Conservation (phyloP, 1,139 yeast genomes). For the Geotrichum bryndzae region DNA sequence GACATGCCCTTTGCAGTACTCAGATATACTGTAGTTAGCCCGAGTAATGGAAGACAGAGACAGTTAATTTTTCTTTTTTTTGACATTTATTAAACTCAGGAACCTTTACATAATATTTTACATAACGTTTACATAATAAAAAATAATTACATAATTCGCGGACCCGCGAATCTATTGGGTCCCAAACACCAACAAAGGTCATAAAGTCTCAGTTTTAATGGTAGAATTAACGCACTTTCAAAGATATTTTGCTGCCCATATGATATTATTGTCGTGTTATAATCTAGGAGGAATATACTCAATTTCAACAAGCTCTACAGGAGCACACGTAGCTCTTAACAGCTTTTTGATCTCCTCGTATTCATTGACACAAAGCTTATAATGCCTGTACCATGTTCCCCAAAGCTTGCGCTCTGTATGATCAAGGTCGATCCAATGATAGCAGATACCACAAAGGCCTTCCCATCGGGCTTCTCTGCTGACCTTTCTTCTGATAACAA, state of each 20-base stretch:
- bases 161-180: too few species aligned
- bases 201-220: too few species aligned
- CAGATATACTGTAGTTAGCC: too few species aligned
- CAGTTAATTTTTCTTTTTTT: too few species aligned
- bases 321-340: slow-evolving; percentile 26
- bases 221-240: not conserved
- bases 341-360: slow-evolving; percentile 29
- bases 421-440: slow-evolving; percentile 30
- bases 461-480: slow-evolving; percentile 30
- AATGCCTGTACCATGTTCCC: slow-evolving; percentile 33
- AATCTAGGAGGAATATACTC: slow-evolving; percentile 16
- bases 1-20: too few species aligned
- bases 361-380: slow-evolving; percentile 29
- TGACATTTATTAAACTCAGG: too few species aligned
- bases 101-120: too few species aligned
- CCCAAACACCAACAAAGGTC: too few species aligned
- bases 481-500: slow-evolving; percentile 26
- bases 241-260: not conserved
- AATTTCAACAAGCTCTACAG: slow-evolving; percentile 26
- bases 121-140: too few species aligned
- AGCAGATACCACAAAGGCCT: slow-evolving; percentile 31
- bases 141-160: too few species aligned
- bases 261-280: not conserved
- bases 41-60: too few species aligned
- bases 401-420: slow-evolving; percentile 26